A percentile compares a stretch with the other conserved stretches of the same genome.
Evolutionary conservation across 2,329 filamentous ascomycete genomes (phyloP).

Genomic region (Mycocentrospora acerina): DNA sequence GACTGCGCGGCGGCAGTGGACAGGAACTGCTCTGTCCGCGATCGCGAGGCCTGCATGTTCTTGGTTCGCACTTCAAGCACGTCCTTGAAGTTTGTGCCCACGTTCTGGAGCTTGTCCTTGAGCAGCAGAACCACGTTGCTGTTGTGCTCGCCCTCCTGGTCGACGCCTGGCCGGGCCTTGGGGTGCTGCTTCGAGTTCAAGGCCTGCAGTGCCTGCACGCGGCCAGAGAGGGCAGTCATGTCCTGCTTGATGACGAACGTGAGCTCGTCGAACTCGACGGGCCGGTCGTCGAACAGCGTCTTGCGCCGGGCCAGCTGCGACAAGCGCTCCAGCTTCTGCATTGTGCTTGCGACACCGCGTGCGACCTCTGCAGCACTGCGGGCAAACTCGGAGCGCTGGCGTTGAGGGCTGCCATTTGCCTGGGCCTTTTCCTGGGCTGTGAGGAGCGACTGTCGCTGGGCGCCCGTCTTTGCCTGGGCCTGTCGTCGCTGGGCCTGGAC

Average conservation of each 20-base stretch:
- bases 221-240: conserved; percentile 78
- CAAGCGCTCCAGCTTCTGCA: conserved; percentile 91
- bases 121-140: conserved; percentile 94
- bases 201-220: conserved; percentile 80
- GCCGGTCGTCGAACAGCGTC: conserved; percentile 94
- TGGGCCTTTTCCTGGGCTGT: conserved; percentile 64
- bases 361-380: conserved; percentile 89
- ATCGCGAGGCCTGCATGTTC: conserved; percentile 93
- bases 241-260: conserved; percentile 99
- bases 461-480: conserved; percentile 71
- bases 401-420: conserved; percentile 54
- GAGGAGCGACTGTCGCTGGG: conserved; percentile 79
- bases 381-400: conserved; percentile 82
- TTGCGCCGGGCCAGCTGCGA: conserved; percentile 94
- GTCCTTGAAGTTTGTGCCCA: conserved; percentile 95
- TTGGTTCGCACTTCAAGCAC: conserved; percentile 94
- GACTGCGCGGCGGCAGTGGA: conserved; percentile 81
- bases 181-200: conserved; percentile 78
- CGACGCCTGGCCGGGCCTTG: conserved; percentile 49
- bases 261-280: conserved; percentile 94
- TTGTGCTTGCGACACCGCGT: conserved; percentile 84
- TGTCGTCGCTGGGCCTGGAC: conserved; percentile 80
- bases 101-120: conserved; percentile 88
- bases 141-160: conserved; percentile 94
- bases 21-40: conserved; percentile 94